Base-by-base conservation (phyloP, 768 basidiomycete species). In the Auricularia sp. region DNA sequence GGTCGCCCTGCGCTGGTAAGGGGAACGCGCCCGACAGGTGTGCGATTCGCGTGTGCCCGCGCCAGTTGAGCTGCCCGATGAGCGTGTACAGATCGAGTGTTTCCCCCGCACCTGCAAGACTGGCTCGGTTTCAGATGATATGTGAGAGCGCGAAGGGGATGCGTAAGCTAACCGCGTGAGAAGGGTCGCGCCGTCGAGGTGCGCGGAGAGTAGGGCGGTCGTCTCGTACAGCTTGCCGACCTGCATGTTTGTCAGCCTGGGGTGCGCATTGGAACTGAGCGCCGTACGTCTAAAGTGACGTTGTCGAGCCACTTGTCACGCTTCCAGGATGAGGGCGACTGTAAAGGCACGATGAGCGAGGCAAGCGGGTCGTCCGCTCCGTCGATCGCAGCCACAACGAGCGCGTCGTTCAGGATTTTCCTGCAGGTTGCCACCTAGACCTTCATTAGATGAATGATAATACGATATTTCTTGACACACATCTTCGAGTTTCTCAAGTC, bases 341-440 rank as follows among this genome's bases (percentile, higher is more conserved):
- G 75, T 62, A 87, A 77, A 18, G 86, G 86, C 65, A 86, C 69
- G 18, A 61, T 42, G 12, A 63, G 36, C 6, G 54, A 58, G 59
- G 72, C 78, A 51, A 51, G 47, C 10, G 47, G 47, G 47, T 51
- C 47, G 47, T 51, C 47, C 16, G 14, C 47, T 10, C 47, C 16
- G 18, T 51, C 47, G 68, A 84, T 71, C 21, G 81, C 77, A 3
- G 80, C 79, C 42, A 82, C 69, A 62, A 85, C 84, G 21, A 88
- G 75, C 3, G 83, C 82, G 67, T 91, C 89, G 61, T 87, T 87
- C 64, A 90, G 67, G 16, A 81, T 72, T 66, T 75, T 79, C 67
- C 75, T 78, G 68, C 81, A 83, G 65, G 47, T 53, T 63, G 34
- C 61, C 64, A 47, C 62, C 54, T 71, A 36, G 69, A 36, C 29